These are phyloP conservation scores for Tetramitus jugosus DNA, from an alignment of 208 protist species.

Conservation along the genomic window DNA sequence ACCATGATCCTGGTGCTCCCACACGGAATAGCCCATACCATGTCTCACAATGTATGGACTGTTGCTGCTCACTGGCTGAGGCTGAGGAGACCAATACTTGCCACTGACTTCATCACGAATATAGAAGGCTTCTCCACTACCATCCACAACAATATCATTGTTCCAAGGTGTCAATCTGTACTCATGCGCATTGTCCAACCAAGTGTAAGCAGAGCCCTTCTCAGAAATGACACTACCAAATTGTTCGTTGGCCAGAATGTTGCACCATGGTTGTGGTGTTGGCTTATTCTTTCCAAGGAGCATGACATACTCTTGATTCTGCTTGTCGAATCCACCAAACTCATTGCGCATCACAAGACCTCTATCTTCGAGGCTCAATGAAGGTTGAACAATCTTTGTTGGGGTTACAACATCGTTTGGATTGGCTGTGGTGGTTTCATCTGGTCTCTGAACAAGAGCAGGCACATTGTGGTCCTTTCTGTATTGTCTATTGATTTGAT, in stretches of 20 bases:
- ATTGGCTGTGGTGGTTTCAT: not conserved
- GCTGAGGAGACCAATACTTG: slow-evolving; percentile 6
- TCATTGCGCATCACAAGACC: not conserved
- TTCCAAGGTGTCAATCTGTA: slow-evolving; percentile 17
- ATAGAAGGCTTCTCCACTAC: slow-evolving; percentile 11
- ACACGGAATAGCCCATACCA: slow-evolving; percentile 12
- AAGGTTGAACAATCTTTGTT: too few species aligned
- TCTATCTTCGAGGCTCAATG: not conserved
- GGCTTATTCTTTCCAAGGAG: not conserved
- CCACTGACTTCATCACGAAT: slow-evolving; percentile 8
- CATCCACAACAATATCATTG: slow-evolving; percentile 11
- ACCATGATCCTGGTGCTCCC: slow-evolving; percentile 11
- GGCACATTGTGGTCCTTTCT: not conserved
- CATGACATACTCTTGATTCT: slow-evolving; percentile 13
- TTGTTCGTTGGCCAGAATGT: not conserved
- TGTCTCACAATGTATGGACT: slow-evolving; percentile 1
- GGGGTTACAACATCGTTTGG: not conserved
- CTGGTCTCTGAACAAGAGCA: not conserved
- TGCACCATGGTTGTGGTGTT: slow-evolving; percentile 18
- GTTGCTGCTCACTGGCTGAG: not conserved
- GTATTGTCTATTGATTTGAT: slow-evolving; percentile 3
- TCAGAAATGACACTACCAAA: slow-evolving; percentile 13
- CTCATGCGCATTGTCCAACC: slow-evolving; percentile 15
- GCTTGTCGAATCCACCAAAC: slow-evolving; percentile 4
- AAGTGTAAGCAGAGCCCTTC: slow-evolving; percentile 8